Conservation (phyloP, 139 green algal genomes). For the Coelastrella sp. region DNA sequence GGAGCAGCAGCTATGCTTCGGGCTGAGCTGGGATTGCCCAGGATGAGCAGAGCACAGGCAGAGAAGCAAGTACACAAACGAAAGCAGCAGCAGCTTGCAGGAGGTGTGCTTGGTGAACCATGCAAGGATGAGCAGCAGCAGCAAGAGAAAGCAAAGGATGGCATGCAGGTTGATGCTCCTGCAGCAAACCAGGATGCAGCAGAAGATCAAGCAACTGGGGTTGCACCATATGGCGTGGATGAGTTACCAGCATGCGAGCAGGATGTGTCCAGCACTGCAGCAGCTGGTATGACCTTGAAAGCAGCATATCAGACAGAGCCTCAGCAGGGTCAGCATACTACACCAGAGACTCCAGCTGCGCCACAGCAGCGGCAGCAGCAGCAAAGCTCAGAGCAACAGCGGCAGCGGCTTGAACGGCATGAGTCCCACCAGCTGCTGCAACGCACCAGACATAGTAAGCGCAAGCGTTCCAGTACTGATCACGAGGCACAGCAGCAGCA, state of each 20-base stretch:
- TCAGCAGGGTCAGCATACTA: not conserved
- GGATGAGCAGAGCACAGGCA: not conserved
- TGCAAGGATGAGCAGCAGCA: not conserved
- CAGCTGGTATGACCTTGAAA: not conserved
- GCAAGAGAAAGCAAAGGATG: not conserved
- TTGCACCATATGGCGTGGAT: too few relatives aligned
- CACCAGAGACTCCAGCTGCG: too few relatives aligned
- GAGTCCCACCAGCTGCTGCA: not conserved
- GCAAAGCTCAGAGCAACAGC: not conserved
- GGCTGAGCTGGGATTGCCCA: not conserved
- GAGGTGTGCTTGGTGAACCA: too few relatives aligned
- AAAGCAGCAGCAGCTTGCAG: too few relatives aligned
- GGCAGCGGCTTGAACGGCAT: conserved; percentile 34
- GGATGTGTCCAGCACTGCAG: not conserved
- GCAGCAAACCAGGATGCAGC: too few relatives aligned
- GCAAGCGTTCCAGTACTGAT: not conserved
- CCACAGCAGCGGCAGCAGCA: not conserved
- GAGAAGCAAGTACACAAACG: not conserved
- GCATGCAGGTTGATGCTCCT: not conserved
- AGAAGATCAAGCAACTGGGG: too few relatives aligned
- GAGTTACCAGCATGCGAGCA: too few relatives aligned
- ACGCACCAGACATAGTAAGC: conserved; percentile 8
- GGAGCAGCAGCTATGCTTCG: not conserved
- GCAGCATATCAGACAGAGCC: not conserved
- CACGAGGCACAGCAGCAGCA: conserved; percentile 27